A percentile compares a stretch with the other conserved stretches of the same genome.
phyloP scores from a whole-genome alignment of 2,329 filamentous ascomycete genomes.

The Monascus ruber region DNA sequence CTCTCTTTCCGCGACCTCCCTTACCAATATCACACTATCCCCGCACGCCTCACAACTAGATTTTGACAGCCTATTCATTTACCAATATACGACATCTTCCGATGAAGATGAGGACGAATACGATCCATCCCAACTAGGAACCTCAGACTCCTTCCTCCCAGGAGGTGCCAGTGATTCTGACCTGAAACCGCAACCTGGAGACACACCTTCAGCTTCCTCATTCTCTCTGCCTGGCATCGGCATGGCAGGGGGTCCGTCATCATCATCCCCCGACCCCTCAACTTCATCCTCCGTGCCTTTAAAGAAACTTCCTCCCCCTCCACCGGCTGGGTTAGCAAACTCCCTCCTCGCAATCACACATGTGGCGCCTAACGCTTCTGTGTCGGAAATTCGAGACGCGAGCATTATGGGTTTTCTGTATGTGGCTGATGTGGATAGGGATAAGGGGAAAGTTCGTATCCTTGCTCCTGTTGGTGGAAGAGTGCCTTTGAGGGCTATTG shows the following conservation, averaged over 20 bases:
- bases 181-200: conserved; percentile 5
- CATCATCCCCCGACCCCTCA: conserved; percentile 4
- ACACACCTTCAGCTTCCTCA: conserved; percentile 7
- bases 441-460: conserved; percentile 67
- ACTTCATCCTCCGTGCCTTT: conserved; percentile 27
- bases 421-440: conserved; percentile 80
- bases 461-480: conserved; percentile 74
- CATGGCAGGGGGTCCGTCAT: conserved; percentile 7
- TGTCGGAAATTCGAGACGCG: conserved; percentile 64
- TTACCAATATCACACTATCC: conserved; percentile 59
- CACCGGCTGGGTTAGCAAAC: conserved; percentile 55
- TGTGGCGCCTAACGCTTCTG: conserved; percentile 55
- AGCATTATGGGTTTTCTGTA: conserved; percentile 89
- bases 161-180: conserved; percentile 19
- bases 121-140: conserved; percentile 22
- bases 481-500: conserved; percentile 65
- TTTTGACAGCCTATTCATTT: conserved; percentile 63
- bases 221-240: conserved; percentile 13
- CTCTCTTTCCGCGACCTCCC: conserved; percentile 22
- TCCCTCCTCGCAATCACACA: conserved; percentile 77
- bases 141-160: conserved; percentile 24
- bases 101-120: conserved; percentile 42
- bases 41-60: conserved; percentile 80
- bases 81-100: conserved; percentile 50
- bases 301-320: conserved; percentile 53